Evolutionary conservation across 306 rosid species (phyloP).

Genomic region (Herpetospermum pedunculosum): DNA sequence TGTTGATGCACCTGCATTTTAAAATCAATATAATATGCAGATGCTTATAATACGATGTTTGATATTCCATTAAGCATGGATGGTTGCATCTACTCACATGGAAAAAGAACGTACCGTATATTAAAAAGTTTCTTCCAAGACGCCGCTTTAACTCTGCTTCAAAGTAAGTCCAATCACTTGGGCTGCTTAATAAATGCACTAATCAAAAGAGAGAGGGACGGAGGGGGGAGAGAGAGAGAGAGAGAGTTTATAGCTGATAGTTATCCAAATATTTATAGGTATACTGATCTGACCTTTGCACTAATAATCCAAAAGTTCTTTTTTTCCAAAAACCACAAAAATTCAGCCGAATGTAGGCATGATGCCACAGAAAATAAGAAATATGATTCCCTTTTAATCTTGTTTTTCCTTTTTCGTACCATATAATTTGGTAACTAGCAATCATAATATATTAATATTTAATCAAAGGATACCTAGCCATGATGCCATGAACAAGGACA

Average conservation of each 20-base stretch:
- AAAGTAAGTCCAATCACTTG: constrained; percentile 80
- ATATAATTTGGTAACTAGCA: neutral
- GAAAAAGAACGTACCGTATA: constrained; percentile 42
- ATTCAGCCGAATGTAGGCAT: neutral
- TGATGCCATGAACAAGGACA: constrained; percentile 90
- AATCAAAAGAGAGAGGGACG: neutral
- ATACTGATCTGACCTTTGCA: neutral
- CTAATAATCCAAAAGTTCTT: neutral
- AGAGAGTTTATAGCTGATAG: neutral
- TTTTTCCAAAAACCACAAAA: neutral
- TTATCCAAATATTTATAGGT: neutral
- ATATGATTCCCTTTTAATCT: neutral
- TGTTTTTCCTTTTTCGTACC: neutral
- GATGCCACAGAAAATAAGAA: neutral
- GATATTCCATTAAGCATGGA: neutral
- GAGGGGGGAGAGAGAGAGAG: neutral
- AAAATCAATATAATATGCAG: neutral
- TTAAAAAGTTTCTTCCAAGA: constrained; percentile 66
- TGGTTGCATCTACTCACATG: neutral
- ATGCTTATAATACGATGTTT: neutral
- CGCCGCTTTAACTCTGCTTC: constrained; percentile 75
- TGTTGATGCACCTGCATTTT: neutral
- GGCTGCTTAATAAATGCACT: constrained; percentile 37
- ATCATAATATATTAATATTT: neutral
- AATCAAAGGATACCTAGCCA: constrained; percentile 61